These are phyloP conservation scores for Pseudovirgaria hyperparasitica DNA, from an alignment of 2,329 filamentous ascomycete species.

Conservation along the genomic window DNA sequence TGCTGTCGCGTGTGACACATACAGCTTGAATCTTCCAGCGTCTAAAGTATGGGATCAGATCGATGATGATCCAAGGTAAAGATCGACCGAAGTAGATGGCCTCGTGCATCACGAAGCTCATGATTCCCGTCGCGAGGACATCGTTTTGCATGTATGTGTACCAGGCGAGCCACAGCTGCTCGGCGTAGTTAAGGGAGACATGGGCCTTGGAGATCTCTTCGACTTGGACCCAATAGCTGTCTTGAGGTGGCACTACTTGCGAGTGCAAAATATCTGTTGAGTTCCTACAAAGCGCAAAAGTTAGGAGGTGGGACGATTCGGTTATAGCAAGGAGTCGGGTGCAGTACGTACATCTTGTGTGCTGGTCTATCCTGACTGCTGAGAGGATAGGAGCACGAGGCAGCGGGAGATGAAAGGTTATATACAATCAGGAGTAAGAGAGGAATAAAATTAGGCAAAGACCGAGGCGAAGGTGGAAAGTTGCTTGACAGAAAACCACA, in stretches of 20 bases:
- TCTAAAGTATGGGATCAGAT: constrained; percentile 74
- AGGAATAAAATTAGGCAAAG: no score
- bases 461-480: no score
- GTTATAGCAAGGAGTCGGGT: no score
- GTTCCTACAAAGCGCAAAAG: constrained; percentile 15
- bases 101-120: constrained; percentile 96
- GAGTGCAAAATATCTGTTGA: constrained; percentile 20
- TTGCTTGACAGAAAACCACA: no score
- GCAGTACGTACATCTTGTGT: no score
- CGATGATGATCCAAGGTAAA: constrained; percentile 86
- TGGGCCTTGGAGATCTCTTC: constrained; percentile 58
- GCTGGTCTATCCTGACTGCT: no score
- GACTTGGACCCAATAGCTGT: constrained; percentile 54
- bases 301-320: no score
- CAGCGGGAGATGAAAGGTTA: no score
- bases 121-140: constrained; percentile 86
- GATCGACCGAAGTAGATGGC: constrained; percentile 84
- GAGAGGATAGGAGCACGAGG: no score
- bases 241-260: constrained; percentile 24
- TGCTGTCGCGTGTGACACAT: constrained; percentile 19
- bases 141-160: constrained; percentile 99
- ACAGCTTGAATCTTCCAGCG: constrained; percentile 91
- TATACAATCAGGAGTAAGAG: no score
- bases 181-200: constrained; percentile 72
- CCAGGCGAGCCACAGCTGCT: constrained; percentile 90